Base-by-base conservation (phyloP, 2,329 filamentous ascomycete species). In the Hirsutella minnesotensis region DNA sequence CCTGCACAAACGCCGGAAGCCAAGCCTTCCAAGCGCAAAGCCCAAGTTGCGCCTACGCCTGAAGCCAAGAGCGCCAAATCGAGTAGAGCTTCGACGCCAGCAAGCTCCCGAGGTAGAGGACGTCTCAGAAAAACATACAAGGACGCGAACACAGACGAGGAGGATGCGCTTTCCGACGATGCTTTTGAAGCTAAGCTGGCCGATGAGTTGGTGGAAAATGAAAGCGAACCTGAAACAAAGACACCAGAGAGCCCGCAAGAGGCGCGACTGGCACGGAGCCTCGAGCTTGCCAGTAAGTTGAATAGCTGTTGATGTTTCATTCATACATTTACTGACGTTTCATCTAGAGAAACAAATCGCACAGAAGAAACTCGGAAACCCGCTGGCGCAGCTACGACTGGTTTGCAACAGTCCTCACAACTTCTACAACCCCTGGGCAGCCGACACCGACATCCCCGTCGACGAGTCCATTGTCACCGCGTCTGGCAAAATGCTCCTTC, bases 401-500 rank as follows among this genome's bases (percentile, higher is more conserved):
- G 87, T 86, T 10, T 96, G 92, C 62, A 95, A 98, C 60, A 86
- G 81, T 1, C 92, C 92, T 0, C 89, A 95, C 62, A 94, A 95
- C 57, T 96, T 98, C 60, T 96, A 94, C 64, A 94, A 88, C 57
- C 90, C 92, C 0, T 96, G 90, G 76, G 70, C 75, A 0, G 68
- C 69, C 5, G 71, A 76, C 15, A 69, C 73, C 2, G 72, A 74
- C 5, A 60, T 73, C 0, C 67, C 74, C 0, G 67, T 87, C 0
- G 88, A 96, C 53, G 84, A 94, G 56, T 82, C 75, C 1, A 75
- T 98, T 5, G 77, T 98, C 29, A 90, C 83, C 0, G 79, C 86
- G 0, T 95, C 88, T 0, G 92, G 92, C 13, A 98, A 98, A 60
- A 95, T 98, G 87, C 75, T 95, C 2, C 75, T 98, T 1, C 75